A percentile compares a stretch with the other conserved stretches of the same genome.
Conservation (phyloP, 495 filamentous ascomycete genomes). For the Parathielavia hyrcaniae region DNA sequence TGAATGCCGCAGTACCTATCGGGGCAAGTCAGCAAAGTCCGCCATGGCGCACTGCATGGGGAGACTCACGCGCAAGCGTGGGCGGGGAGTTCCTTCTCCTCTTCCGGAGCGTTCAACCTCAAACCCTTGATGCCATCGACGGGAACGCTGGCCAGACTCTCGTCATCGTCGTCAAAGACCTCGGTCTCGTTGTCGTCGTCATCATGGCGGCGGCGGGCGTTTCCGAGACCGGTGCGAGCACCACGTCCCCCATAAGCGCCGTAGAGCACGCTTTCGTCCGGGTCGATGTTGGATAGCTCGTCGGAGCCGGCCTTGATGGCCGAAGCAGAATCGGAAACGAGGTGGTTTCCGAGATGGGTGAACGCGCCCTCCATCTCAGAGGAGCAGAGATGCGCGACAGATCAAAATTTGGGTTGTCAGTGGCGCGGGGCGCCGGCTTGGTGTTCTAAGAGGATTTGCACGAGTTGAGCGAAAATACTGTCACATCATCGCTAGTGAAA, state of each 20-base stretch:
- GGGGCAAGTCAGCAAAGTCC: constrained; percentile 14
- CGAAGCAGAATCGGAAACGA: constrained; percentile 64
- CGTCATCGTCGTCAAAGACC: constrained; percentile 80
- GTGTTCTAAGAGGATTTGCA: constrained; percentile 11
- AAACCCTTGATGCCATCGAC: constrained; percentile 68
- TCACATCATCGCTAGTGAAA: constrained; percentile 33
- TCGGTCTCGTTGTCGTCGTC: constrained; percentile 88
- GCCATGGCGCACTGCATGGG: not conserved
- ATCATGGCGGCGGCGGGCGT: constrained; percentile 55
- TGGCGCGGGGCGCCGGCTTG: not conserved
- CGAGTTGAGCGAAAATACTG: constrained; percentile 17
- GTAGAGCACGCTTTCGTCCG: constrained; percentile 69
- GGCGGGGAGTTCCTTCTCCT: constrained; percentile 85
- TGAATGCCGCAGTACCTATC: constrained; percentile 94
- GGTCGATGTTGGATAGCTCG: constrained; percentile 59
- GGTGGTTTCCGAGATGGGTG: constrained; percentile 76
- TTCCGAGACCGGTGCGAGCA: constrained; percentile 44
- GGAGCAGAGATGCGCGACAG: constrained; percentile 13
- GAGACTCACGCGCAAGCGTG: constrained; percentile 91
- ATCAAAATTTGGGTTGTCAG: constrained; percentile 3
- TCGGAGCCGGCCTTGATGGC: constrained; percentile 65
- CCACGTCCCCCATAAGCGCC: constrained; percentile 57
- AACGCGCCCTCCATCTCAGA: constrained; percentile 71
- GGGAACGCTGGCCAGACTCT: constrained; percentile 80
- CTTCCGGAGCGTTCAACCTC: constrained; percentile 56